Percentiles rank a stretch among this genome's conserved stretches.
Conservation (phyloP, 2,329 filamentous ascomycete genomes). For the Botryosphaeria dothidea region DNA sequence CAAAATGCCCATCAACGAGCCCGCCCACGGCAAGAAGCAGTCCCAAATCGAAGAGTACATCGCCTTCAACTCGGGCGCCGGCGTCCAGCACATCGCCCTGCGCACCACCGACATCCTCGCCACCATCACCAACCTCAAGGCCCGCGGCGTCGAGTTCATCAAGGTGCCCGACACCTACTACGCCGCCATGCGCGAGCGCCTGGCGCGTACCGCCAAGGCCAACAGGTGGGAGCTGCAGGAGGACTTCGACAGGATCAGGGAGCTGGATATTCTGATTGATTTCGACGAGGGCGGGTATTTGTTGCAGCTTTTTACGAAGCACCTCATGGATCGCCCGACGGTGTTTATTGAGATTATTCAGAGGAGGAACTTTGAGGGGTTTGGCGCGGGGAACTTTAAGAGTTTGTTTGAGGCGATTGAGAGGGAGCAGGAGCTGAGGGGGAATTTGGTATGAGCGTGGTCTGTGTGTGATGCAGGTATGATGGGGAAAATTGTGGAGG, state of each 20-base stretch:
- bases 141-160: slow-evolving; percentile 92
- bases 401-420: slow-evolving; percentile 94
- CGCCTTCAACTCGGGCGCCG: slow-evolving; percentile 83
- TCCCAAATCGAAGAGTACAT: slow-evolving; percentile 90
- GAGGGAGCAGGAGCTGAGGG: slow-evolving; percentile 82
- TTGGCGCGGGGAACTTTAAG: slow-evolving; percentile 95
- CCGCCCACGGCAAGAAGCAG: slow-evolving; percentile 84
- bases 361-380: slow-evolving; percentile 84
- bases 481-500: too few species aligned
- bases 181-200: slow-evolving; percentile 68
- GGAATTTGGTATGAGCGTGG: slow-evolving; percentile 61
- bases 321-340: slow-evolving; percentile 89
- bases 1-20: slow-evolving; percentile 99
- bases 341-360: slow-evolving; percentile 98
- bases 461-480: too few species aligned
- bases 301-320: slow-evolving; percentile 64
- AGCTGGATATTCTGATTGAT: slow-evolving; percentile 86
- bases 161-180: slow-evolving; percentile 87
- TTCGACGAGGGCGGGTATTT: slow-evolving; percentile 93
- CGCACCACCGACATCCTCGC: slow-evolving; percentile 77
- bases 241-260: slow-evolving; percentile 74
- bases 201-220: slow-evolving; percentile 54
- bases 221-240: slow-evolving; percentile 65
- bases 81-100: slow-evolving; percentile 92
- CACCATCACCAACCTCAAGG: slow-evolving; percentile 74